Percentiles rank a stretch among this genome's conserved stretches.
phyloP scores from a whole-genome alignment of 108 stramenopile genomes.

The Cyclostephanos tholiformis region DNA sequence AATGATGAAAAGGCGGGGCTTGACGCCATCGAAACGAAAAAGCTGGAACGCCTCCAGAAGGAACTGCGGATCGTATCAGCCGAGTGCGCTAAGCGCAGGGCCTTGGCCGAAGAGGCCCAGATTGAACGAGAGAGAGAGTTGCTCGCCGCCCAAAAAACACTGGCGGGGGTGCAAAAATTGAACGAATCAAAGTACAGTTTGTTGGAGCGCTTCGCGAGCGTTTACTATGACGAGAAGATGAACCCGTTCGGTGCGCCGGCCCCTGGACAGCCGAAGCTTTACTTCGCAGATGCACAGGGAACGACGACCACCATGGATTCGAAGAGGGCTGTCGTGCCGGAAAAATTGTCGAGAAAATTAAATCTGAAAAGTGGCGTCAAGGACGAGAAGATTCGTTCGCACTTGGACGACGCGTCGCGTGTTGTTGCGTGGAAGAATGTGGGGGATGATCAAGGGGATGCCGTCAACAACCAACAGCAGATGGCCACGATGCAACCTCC shows the following conservation, averaged over 20 bases:
- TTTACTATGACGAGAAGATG: conserved; percentile 73
- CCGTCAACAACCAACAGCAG: conserved; percentile 5
- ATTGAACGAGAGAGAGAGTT: conserved; percentile 26
- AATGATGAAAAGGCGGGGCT: conserved; percentile 26
- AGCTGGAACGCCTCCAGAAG: conserved; percentile 70
- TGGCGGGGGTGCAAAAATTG: conserved; percentile 53
- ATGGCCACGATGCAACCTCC: conserved; percentile 5
- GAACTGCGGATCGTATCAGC: conserved; percentile 70
- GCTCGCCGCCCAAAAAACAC: conserved; percentile 28
- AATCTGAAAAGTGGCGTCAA: conserved; percentile 19
- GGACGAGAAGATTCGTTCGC: not conserved
- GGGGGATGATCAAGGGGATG: conserved; percentile 24
- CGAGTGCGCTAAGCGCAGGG: conserved; percentile 27
- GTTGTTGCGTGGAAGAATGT: conserved; percentile 7
- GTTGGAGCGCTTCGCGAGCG: conserved; percentile 45
- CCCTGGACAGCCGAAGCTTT: conserved; percentile 76
- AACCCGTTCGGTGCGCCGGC: conserved; percentile 87
- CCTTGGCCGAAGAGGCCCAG: conserved; percentile 42
- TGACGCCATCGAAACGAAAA: conserved; percentile 48
- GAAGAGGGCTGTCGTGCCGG: conserved; percentile 37
- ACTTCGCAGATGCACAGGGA: conserved; percentile 52
- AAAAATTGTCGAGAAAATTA: conserved; percentile 27
- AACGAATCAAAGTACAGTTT: conserved; percentile 58
- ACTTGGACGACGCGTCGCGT: not conserved
- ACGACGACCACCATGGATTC: conserved; percentile 37